Conservation (phyloP, 495 filamentous ascomycete species). For the Cenococcum geophilum region DNA sequence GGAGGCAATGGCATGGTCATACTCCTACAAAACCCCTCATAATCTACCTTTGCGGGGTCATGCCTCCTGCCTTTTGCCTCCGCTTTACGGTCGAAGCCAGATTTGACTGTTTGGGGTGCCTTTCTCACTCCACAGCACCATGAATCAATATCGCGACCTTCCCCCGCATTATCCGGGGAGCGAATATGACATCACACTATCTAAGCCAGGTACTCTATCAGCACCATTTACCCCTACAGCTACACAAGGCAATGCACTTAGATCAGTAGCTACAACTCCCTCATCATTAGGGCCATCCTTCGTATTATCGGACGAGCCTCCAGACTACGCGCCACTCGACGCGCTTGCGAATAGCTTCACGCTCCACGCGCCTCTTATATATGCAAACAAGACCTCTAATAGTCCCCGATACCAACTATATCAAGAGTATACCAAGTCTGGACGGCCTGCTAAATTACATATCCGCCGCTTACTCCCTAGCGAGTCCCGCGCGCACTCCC, state of each 20-base stretch:
- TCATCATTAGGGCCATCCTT: conserved; percentile 5
- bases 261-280: background rate
- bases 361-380: conserved; percentile 18
- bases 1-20: no score
- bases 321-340: conserved; percentile 21
- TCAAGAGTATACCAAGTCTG: conserved; percentile 21
- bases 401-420: conserved; percentile 26
- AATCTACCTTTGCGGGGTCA: no score
- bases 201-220: no score
- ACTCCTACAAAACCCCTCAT: no score
- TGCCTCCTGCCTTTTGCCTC: no score
- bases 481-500: conserved; percentile 21
- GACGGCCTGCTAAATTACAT: conserved; percentile 14
- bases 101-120: no score
- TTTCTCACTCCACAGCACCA: no score
- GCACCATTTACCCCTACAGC: background rate
- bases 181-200: no score
- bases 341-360: conserved; percentile 17
- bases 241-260: background rate
- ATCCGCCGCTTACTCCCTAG: conserved; percentile 21
- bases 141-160: no score
- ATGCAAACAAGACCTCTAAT: conserved; percentile 18
- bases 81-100: no score
- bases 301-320: conserved; percentile 9
- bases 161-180: no score